Evolutionary conservation across 306 rosid species (phyloP).

Genomic region (Prunus mira): DNA sequence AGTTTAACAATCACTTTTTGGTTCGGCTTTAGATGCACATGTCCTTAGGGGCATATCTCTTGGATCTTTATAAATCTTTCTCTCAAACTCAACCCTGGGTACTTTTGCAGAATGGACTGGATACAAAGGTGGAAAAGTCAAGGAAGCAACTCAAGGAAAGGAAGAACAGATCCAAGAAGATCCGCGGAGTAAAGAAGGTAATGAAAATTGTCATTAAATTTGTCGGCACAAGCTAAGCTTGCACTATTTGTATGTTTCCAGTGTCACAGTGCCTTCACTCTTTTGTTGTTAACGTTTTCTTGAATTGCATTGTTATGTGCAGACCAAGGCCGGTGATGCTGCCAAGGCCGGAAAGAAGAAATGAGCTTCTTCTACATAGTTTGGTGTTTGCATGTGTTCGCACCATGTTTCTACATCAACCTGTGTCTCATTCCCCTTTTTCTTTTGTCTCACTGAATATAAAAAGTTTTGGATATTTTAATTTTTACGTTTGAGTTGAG

Average conservation of each 20-base stretch:
- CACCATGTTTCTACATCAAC: not conserved
- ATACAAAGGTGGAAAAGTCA: conserved; percentile 68
- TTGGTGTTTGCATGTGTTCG: conserved; percentile 5
- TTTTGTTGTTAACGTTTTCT: not conserved
- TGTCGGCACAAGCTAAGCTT: not conserved
- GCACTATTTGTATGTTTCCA: not conserved
- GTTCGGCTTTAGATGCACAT: not conserved
- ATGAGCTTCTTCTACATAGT: conserved; percentile 22
- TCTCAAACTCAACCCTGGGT: not conserved
- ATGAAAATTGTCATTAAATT: not conserved
- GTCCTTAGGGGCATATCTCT: not conserved
- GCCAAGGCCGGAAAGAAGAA: conserved; percentile 81
- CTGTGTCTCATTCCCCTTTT: not conserved
- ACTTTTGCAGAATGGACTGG: conserved; percentile 64
- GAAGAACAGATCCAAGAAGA: conserved; percentile 75
- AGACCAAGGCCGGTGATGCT: conserved; percentile 84
- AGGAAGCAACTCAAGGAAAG: conserved; percentile 87
- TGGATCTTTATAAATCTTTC: not conserved
- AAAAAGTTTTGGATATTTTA: not conserved
- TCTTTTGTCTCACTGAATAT: not conserved
- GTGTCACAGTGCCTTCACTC: not conserved
- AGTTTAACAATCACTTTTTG: not conserved
- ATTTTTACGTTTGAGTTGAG: not conserved
- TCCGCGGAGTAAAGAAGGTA: conserved; percentile 88
- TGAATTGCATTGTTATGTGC: conserved; percentile 14